Base-by-base conservation (phyloP, 441 rosid species). In the Euphorbia celastroides region DNA sequence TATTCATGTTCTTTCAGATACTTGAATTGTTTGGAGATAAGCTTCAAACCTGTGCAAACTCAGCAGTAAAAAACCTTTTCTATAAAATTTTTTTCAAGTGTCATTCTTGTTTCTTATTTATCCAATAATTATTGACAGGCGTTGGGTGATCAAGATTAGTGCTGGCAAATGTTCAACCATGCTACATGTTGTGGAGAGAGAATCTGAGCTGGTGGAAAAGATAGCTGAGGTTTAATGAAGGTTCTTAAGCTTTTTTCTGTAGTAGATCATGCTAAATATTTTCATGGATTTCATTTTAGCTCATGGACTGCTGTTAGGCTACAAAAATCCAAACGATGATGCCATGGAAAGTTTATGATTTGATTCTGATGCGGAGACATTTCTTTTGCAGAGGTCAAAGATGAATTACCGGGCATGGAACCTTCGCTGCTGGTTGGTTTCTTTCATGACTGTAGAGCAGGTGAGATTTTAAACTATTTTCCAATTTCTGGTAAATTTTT, bases 351-450 rank as follows among this genome's bases (percentile, higher is more conserved):
- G 54, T 51, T 42, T 51, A 19, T 62, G 7, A n/a, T 23, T 4
- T 19, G 60, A 27, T 38, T 48, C 14, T 74, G 57, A 30, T 60
- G 60, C 50, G 38, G 5, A 10, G 19, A 32, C 5, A 22, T 52
- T 6, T 31, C 41, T 32, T 25, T 64, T 79, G 75, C 88, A 94
- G 99, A 84, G 86, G 75, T 91, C 88, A 75, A 91, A 91, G 78
- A 94, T 94, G 97, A 94, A 94, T 65, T 94, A 89, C 42, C 92
- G 96, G 56, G 97, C 97, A 56, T 91, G 99, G 99, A 89, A 89
- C 81, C 97, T 91, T 68, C 95, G 97, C 28, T 83, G 94, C 87
- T 94, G 99, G 94, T 76, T 89, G 75, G 97, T 89, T 74, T 84
- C 91, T 65, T 85, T 80, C 76, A 89, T 89, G 99, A 74, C 78